phyloP scores from a whole-genome alignment of 179 eudicot species.

The Heliamphora pulchella region DNA sequence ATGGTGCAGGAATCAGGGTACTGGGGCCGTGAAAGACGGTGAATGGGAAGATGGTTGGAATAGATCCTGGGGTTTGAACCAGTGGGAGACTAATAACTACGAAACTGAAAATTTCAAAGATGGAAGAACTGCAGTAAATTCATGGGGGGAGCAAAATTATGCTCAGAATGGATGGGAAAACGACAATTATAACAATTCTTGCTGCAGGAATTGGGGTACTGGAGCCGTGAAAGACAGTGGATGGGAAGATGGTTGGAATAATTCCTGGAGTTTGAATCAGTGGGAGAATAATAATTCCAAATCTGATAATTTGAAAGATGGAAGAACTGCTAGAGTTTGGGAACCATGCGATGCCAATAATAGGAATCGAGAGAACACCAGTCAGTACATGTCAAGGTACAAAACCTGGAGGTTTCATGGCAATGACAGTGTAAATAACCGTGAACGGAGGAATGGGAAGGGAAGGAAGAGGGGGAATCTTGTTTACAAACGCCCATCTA shows the following conservation, averaged over 20 bases:
- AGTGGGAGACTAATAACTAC: slow-evolving; percentile 15
- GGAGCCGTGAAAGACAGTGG: slow-evolving; percentile 2
- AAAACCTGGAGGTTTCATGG: slow-evolving; percentile 17
- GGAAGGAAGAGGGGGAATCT: slow-evolving; percentile 9
- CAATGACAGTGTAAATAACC: neutral
- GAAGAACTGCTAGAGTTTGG: neutral
- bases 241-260: slow-evolving; percentile 17
- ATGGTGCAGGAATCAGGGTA: neutral
- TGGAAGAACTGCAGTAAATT: neutral
- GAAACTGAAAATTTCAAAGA: neutral
- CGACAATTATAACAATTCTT: slow-evolving; percentile 1
- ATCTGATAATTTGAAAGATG: slow-evolving; percentile 3
- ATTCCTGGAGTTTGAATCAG: slow-evolving; percentile 14
- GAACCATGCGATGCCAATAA: slow-evolving; percentile 14
- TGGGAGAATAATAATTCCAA: slow-evolving; percentile 15
- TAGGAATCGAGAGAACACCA: neutral
- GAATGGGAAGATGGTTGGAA: slow-evolving; percentile 19
- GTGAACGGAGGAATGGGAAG: slow-evolving; percentile 12
- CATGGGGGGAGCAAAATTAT: neutral
- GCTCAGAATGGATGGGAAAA: slow-evolving; percentile 15
- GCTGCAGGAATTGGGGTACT: neutral
- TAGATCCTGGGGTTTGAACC: slow-evolving; percentile 14
- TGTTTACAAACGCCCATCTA: slow-evolving; percentile 5
- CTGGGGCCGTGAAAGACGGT: neutral
- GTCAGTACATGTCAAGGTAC: slow-evolving; percentile 11